These are phyloP conservation scores for Pyrrhoderma lamaoense DNA, from an alignment of 1,284 basidiomycete species.

Conservation along the genomic window DNA sequence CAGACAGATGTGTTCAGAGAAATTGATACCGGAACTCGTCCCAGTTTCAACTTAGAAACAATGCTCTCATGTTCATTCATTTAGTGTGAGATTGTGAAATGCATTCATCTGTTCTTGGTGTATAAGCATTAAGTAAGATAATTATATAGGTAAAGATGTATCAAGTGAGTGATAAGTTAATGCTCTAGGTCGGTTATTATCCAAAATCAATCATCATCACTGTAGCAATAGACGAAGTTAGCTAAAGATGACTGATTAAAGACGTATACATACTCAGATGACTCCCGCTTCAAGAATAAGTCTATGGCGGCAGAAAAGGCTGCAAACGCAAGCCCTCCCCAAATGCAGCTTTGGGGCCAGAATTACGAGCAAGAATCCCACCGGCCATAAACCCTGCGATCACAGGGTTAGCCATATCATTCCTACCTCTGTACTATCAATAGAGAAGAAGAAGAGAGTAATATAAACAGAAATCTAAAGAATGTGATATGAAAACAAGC, in stretches of 20 bases:
- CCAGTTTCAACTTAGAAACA: too few species aligned
- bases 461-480: conserved; percentile 1
- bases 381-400: conserved; percentile 69
- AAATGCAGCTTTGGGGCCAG: conserved; percentile 76
- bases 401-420: conserved; percentile 84
- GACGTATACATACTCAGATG: conserved; percentile 62
- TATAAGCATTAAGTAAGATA: too few species aligned
- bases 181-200: background rate
- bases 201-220: background rate
- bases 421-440: conserved; percentile 86
- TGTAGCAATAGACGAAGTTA: background rate
- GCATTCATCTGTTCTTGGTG: too few species aligned
- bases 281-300: conserved; percentile 74
- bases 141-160: too few species aligned
- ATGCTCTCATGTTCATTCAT: too few species aligned
- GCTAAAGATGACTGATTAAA: background rate
- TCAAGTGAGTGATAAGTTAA: background rate
- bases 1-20: too few species aligned
- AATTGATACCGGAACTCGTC: too few species aligned
- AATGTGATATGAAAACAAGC: conserved; percentile 31
- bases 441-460: conserved; percentile 6
- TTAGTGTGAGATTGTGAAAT: too few species aligned
- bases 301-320: conserved; percentile 90
- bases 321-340: conserved; percentile 85
- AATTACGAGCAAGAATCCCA: conserved; percentile 76